Conservation (phyloP, 352 stramenopile species). For the Detonula confervacea region DNA sequence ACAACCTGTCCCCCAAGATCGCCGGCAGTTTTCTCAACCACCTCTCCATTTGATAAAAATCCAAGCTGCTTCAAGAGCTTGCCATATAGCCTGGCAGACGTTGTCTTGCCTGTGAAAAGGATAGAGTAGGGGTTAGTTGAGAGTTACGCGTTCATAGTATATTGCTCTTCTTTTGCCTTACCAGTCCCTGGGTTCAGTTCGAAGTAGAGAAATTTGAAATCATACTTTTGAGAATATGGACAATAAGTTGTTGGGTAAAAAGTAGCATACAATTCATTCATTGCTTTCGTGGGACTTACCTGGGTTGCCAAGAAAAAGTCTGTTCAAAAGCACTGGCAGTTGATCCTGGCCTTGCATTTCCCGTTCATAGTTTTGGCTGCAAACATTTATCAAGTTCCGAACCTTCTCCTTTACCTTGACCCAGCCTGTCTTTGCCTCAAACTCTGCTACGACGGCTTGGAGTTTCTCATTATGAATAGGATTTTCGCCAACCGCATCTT, state of each 20-base stretch:
- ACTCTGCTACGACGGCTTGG: slow-evolving; percentile 68
- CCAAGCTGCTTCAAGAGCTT: slow-evolving; percentile 89
- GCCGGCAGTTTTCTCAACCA: slow-evolving; percentile 88
- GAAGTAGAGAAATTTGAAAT: too few relatives aligned
- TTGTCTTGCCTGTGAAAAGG: slow-evolving; percentile 90
- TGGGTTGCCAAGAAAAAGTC: slow-evolving; percentile 89
- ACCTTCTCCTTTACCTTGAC: slow-evolving; percentile 87
- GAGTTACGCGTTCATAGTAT: too few relatives aligned
- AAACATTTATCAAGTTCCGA: slow-evolving; percentile 85
- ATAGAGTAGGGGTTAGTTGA: too few relatives aligned
- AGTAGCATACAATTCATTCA: too few relatives aligned
- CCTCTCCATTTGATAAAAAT: slow-evolving; percentile 90
- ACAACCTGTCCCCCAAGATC: slow-evolving; percentile 89
- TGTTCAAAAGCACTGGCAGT: slow-evolving; percentile 86
- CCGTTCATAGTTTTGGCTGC: slow-evolving; percentile 88
- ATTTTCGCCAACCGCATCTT: slow-evolving; percentile 87
- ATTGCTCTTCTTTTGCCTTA: too few relatives aligned
- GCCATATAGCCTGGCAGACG: slow-evolving; percentile 89
- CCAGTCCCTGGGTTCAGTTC: slow-evolving; percentile 72
- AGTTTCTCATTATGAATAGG: slow-evolving; percentile 87
- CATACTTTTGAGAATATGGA: too few relatives aligned
- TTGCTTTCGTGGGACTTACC: too few relatives aligned
- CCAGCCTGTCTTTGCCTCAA: slow-evolving; percentile 88
- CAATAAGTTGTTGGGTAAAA: too few relatives aligned
- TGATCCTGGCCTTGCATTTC: slow-evolving; percentile 80